These are phyloP conservation scores for Colletotrichum noveboracense DNA, from an alignment of 2,329 filamentous ascomycete genomes.

Conservation along the genomic window DNA sequence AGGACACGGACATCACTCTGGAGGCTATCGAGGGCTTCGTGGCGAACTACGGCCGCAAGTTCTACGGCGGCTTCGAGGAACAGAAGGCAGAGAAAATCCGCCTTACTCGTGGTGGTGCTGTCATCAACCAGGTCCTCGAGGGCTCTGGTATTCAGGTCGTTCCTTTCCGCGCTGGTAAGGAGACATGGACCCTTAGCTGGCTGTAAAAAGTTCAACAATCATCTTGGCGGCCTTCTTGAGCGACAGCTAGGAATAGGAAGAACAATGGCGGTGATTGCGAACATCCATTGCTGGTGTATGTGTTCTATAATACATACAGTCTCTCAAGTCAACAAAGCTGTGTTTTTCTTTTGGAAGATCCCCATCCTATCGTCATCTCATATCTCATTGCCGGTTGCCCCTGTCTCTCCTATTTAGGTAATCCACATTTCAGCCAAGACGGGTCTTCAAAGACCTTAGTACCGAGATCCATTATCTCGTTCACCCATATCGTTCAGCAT, in stretches of 20 bases:
- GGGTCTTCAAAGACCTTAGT: neutral
- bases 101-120: slow-evolving; percentile 59
- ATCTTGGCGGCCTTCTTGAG: neutral
- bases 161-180: slow-evolving; percentile 67
- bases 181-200: slow-evolving; percentile 61
- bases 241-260: neutral
- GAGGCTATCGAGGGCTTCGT: slow-evolving; percentile 61
- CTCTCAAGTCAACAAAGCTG: neutral
- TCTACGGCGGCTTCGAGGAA: slow-evolving; percentile 55
- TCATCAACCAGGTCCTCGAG: slow-evolving; percentile 58
- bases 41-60: slow-evolving; percentile 55
- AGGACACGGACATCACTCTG: slow-evolving; percentile 56
- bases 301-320: slow-evolving; percentile 19
- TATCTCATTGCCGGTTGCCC: slow-evolving; percentile 1
- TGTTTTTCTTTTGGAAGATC: neutral
- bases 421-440: neutral
- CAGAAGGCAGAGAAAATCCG: slow-evolving; percentile 60
- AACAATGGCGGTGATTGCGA: neutral
- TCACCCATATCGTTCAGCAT: neutral
- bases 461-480: neutral
- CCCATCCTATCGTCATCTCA: slow-evolving; percentile 4
- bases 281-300: slow-evolving; percentile 1
- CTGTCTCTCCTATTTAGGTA: neutral
- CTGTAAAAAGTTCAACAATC: slow-evolving; percentile 25
- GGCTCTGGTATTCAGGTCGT: slow-evolving; percentile 66